Evolutionary conservation across 1,139 yeast genomes (phyloP), one percentile per base, ranked within the genome.

Genomic region (Hansenula lynferdii): DNA sequence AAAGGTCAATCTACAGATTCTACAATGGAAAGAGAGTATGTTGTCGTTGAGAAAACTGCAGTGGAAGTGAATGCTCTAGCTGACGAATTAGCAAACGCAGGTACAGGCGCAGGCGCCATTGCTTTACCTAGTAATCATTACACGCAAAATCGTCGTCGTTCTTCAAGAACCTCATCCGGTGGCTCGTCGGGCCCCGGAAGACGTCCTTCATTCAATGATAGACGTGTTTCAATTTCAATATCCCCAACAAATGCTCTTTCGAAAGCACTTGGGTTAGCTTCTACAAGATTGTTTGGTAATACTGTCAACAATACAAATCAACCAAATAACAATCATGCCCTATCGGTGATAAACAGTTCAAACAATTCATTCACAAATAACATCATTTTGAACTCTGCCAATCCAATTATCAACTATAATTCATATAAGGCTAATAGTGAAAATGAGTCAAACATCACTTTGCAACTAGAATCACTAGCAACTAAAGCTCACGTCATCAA

Each of bases 1-100:
- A 34, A 34, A 17, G 38, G 37, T 19, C 42, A 36, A 16, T 69
- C 51, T 6, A 50, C 73, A 20, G 81, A 76, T 35, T 57, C 72
- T 14, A 64, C 70, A 27, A 64, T 80, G 40, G 95, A 85, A 50
- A 79, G 77, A 47, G 97, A 89, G 53, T 92, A 92, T 53, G 97
- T 92, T 33, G 95, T 92, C 28, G 92, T 92, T 20, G 97, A 92
- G 58, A 90, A 89, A 60, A 74, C 95, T 38, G 87, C 94, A 0
- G 97, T 92, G 5, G 97, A 92, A 59, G 95, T 92, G 10, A 92
- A 92, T 63, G 94, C 96, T 1, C 69, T 92, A 41, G 97, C 97
- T 9, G 97, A 92, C 60, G 95, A 89, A 57, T 67, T 90, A 40
- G 92, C 85, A 3, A 72, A 73, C 46, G 80, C 83, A 3, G 85